Conservation (phyloP, 768 basidiomycete genomes). For the Amanita inopinata region DNA sequence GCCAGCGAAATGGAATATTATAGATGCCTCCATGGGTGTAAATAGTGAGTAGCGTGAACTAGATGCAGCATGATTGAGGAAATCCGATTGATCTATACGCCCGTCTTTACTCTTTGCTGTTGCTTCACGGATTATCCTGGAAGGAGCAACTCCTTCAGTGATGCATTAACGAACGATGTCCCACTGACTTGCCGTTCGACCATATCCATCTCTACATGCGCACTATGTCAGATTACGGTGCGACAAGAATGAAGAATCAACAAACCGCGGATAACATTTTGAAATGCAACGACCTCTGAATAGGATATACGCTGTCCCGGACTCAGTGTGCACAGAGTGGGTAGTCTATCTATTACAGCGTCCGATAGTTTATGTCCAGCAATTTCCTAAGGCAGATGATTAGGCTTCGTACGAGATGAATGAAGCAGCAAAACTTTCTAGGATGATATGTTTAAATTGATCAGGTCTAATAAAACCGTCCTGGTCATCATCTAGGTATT, state of each 20-base stretch:
- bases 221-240: slow-evolving; percentile 6
- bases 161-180: not conserved
- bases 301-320: slow-evolving; percentile 90
- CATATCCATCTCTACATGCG: slow-evolving; percentile 81
- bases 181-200: slow-evolving; percentile 61
- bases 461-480: slow-evolving; percentile 92
- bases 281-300: slow-evolving; percentile 93
- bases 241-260: slow-evolving; percentile 7
- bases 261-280: slow-evolving; percentile 88
- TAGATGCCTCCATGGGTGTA: slow-evolving; percentile 96
- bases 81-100: slow-evolving; percentile 92
- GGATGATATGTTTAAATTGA: slow-evolving; percentile 90
- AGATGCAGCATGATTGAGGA: slow-evolving; percentile 79
- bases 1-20: slow-evolving; percentile 96
- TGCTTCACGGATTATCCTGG: slow-evolving; percentile 81
- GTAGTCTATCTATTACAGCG: slow-evolving; percentile 83
- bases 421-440: slow-evolving; percentile 40
- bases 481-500: slow-evolving; percentile 78
- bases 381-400: slow-evolving; percentile 57
- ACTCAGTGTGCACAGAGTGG: slow-evolving; percentile 83
- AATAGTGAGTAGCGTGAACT: slow-evolving; percentile 91
- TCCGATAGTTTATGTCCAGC: slow-evolving; percentile 97
- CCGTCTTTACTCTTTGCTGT: slow-evolving; percentile 89
- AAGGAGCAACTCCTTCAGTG: slow-evolving; percentile 9
- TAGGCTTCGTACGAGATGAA: slow-evolving; percentile 1